phyloP scores from a whole-genome alignment of 2,329 filamentous ascomycete species.

The Monascus ruber region DNA sequence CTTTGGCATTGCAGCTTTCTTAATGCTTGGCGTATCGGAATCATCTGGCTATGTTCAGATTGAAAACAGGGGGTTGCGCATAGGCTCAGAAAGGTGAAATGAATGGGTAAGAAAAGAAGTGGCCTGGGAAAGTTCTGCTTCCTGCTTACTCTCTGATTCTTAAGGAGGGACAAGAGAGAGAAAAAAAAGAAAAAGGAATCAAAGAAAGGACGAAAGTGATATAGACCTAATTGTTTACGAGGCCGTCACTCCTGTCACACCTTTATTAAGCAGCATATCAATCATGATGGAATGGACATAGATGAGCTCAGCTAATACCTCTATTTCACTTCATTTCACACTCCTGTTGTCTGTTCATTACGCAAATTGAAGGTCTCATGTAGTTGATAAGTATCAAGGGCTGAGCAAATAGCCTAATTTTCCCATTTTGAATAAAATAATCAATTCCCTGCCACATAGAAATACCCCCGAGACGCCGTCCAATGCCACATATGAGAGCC shows the following conservation, averaged over 20 bases:
- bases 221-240: constrained; percentile 15
- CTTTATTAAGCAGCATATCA: constrained; percentile 12
- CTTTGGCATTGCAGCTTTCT: constrained; percentile 1
- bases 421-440: too few relatives aligned
- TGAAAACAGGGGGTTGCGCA: constrained; percentile 1
- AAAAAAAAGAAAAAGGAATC: not conserved
- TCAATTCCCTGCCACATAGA: too few relatives aligned
- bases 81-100: constrained; percentile 2
- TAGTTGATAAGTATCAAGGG: too few relatives aligned
- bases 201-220: constrained; percentile 2
- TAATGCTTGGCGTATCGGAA: constrained; percentile 21
- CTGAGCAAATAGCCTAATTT: too few relatives aligned
- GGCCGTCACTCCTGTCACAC: constrained; percentile 10
- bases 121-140: not conserved
- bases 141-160: not conserved
- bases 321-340: constrained; percentile 1
- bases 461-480: too few relatives aligned
- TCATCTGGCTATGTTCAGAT: constrained; percentile 19
- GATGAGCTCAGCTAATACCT: constrained; percentile 5
- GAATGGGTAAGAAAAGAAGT: constrained; percentile 5
- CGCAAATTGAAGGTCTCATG: too few relatives aligned
- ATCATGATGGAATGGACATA: constrained; percentile 25
- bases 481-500: too few relatives aligned
- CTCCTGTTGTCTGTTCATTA: too few relatives aligned
- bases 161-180: not conserved